Base-by-base conservation (phyloP, 2,329 filamentous ascomycete genomes). In the Alternaria arborescens region DNA sequence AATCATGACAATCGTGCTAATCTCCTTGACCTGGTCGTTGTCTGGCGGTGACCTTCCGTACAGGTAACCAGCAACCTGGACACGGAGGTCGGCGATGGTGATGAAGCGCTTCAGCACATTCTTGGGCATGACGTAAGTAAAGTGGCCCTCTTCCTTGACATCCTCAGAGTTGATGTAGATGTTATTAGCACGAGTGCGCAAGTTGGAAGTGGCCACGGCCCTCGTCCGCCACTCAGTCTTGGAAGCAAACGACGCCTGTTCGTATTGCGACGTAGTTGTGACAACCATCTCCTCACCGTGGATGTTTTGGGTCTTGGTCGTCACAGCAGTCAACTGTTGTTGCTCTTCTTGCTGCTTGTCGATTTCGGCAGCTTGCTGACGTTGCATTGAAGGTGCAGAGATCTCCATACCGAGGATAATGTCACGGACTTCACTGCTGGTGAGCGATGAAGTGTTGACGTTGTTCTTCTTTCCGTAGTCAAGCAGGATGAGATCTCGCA, bases 401-500 rank as follows among this genome's bases (percentile, higher is more conserved):
- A 99, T 99, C 78, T 99, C 96, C 96, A 99, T 99, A 86, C 95
- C 95, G 65, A 99, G 82, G 71, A 99, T 99, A 73, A 99, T 98
- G 76, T 99, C 95, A 71, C 95, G 90, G 52, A 99, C 95, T 87
- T 99, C 95, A 72, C 92, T 97, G 77, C 89, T 97, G 1, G 95
- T 99, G 80, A 99, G 85, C 78, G 93, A 97, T 16, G 96, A 96
- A 12, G 95, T 94, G 72, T 99, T 99, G 83, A 99, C 95, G 71
- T 98, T 99, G 84, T 99, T 99, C 87, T 99, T 99, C 87, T 98
- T 99, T 76, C 95, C 95, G 77, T 99, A 99, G 77, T 99, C 95
- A 70, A 98, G 97, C 69, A 99, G 78, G 72, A 99, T 99, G 67
- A 99, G 83, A 83, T 99, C 95, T 78, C 95, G 90, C 42, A 99